Conservation (phyloP, 2,329 filamentous ascomycete species). For the Talaromyces pinophilus region DNA sequence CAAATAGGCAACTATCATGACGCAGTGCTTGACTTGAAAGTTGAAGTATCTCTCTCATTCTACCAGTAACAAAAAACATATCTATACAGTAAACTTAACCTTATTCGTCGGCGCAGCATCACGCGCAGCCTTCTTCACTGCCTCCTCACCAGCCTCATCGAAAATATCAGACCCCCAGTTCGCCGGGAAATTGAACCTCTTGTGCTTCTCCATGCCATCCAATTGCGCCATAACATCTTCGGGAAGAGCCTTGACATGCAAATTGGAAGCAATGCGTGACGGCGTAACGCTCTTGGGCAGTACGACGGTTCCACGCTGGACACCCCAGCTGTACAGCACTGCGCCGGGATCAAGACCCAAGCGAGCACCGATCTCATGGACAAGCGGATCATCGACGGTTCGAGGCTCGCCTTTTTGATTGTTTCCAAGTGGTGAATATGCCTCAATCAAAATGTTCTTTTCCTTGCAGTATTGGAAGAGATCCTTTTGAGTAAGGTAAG, state of each 20-base stretch:
- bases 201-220: constrained; percentile 25
- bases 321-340: neutral
- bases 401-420: neutral
- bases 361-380: neutral
- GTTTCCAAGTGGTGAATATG: neutral
- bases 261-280: neutral
- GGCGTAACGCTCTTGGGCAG: neutral
- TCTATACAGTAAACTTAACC: neutral
- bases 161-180: constrained; percentile 44
- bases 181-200: constrained; percentile 42
- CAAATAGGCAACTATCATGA: neutral
- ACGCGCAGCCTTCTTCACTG: constrained; percentile 25
- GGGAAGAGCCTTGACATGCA: neutral
- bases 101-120: neutral
- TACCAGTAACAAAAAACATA: neutral
- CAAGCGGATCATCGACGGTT: neutral
- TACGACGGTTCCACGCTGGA: neutral
- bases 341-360: neutral
- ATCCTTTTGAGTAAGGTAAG: neutral
- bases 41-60: neutral
- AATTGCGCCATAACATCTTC: constrained; percentile 11
- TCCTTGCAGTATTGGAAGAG: neutral
- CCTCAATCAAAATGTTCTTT: neutral
- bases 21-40: neutral
- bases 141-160: constrained; percentile 38